These are phyloP conservation scores for Trypanosoma platydactyli DNA, from an alignment of 208 protist genomes.

Conservation along the genomic window DNA sequence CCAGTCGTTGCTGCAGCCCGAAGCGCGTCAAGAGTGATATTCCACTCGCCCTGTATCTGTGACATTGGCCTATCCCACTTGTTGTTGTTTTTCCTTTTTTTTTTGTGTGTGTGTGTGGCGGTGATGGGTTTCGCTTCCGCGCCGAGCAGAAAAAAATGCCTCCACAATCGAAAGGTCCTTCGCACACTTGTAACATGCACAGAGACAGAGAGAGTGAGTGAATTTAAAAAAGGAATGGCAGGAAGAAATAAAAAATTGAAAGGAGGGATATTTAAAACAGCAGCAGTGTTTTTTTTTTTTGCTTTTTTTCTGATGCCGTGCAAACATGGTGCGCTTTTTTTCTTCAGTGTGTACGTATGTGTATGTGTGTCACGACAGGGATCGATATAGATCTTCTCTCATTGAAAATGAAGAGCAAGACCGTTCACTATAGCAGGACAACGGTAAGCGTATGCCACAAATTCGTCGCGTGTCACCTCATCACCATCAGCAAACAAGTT, in stretches of 20 bases:
- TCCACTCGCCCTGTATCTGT: slow-evolving; percentile 6
- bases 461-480: slow-evolving; percentile 6
- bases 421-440: slow-evolving; percentile 3
- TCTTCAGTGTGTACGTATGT: neutral
- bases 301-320: neutral
- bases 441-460: neutral
- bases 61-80: neutral
- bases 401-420: neutral
- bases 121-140: too few relatives aligned
- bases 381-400: too few relatives aligned
- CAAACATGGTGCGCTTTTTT: neutral
- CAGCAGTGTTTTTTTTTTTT: neutral
- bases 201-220: neutral
- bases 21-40: slow-evolving; percentile 15
- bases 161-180: neutral
- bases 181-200: neutral
- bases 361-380: neutral
- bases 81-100: neutral
- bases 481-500: slow-evolving; percentile 4
- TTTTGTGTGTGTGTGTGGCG: neutral
- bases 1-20: slow-evolving; percentile 13
- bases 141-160: too few relatives aligned
- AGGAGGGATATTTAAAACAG: neutral
- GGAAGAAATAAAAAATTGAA: slow-evolving; percentile 2
- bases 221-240: slow-evolving; percentile 1